A percentile compares a stretch with the other conserved stretches of the same genome.
These are phyloP conservation scores for Zymoseptoria passerinii DNA, from an alignment of 2,329 filamentous ascomycete species.

Conservation along the genomic window DNA sequence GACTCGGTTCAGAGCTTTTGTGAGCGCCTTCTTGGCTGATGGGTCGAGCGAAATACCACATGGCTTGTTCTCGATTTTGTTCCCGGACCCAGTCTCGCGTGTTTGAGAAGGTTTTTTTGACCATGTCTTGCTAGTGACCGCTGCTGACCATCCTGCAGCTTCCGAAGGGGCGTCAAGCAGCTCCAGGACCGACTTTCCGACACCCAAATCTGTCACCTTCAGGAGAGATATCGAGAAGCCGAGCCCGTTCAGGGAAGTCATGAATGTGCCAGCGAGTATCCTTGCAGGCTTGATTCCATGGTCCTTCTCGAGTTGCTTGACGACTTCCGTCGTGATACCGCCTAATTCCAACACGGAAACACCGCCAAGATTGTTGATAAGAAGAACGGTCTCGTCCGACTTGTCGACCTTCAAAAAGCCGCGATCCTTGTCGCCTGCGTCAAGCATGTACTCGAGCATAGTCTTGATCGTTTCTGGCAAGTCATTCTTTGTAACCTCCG, in stretches of 20 bases:
- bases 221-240: slow-evolving; percentile 64
- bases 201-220: slow-evolving; percentile 53
- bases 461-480: slow-evolving; percentile 41
- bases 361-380: slow-evolving; percentile 69
- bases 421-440: slow-evolving; percentile 57
- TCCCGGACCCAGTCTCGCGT: slow-evolving; percentile 31
- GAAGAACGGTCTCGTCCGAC: slow-evolving; percentile 55
- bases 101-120: slow-evolving; percentile 34
- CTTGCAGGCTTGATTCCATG: slow-evolving; percentile 55
- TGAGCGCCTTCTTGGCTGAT: slow-evolving; percentile 45
- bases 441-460: slow-evolving; percentile 59
- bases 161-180: slow-evolving; percentile 61
- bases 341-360: slow-evolving; percentile 65
- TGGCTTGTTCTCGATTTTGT: slow-evolving; percentile 40
- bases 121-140: slow-evolving; percentile 52
- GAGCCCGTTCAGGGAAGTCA: slow-evolving; percentile 63
- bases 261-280: slow-evolving; percentile 58
- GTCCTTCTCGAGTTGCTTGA: slow-evolving; percentile 49
- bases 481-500: slow-evolving; percentile 35
- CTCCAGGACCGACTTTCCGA: slow-evolving; percentile 56
- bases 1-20: slow-evolving; percentile 50
- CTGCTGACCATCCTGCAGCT: slow-evolving; percentile 58
- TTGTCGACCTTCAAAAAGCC: slow-evolving; percentile 57
- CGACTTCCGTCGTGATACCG: slow-evolving; percentile 61
- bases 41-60: slow-evolving; percentile 50